Evolutionary conservation across 495 filamentous ascomycete species (phyloP), one percentile per base, ranked within the genome.

Genomic region (Penicillium herquei): DNA sequence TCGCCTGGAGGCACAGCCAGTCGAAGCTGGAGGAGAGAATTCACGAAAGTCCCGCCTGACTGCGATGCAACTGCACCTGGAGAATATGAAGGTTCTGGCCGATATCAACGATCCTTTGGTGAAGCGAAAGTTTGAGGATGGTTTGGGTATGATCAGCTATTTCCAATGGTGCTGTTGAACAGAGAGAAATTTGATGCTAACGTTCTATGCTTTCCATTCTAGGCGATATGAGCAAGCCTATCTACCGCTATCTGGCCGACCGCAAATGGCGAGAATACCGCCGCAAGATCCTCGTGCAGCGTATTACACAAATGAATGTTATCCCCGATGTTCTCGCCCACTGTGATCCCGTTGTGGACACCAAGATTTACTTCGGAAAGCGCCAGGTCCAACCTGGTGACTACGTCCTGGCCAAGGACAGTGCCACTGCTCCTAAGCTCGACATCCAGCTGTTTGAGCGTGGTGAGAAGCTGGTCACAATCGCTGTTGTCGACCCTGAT

Each of bases 61-160:
- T n/a, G 86, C 85, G 43, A 85, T 97, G 84, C 79, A 82, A 61
- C 71, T 81, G 54, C 77, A 91, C 61, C 59, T 98, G 51, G 91
- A 96, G 67, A 69, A 84, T 47, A 77, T 96, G 67, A 95, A 96
- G 81, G 84, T 99, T 30, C 72, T 87, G 58, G 92, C 91, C 6
- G 94, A 99, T 67, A 90, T 96, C 71, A 99, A 99, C 67, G 96
- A 97, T 67, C 94, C 94, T 1, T 47, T 91, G 31, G 90, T 98
- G 41, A 98, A 97, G 83, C 88, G 91, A 70, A 88, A 83, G 58
- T 97, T 97, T 64, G 94, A 99, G 66, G 91, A 97, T 77, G 92
- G 93, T 11, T 71, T 83, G 61, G 91, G 94, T 96, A 75, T 42
- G 68, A 82, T 70, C 17, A 18, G 10, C 12, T 31, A 6, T 33